A percentile compares a stretch with the other conserved stretches of the same genome.
Evolutionary conservation across 2,329 filamentous ascomycete species (phyloP).

Genomic region (Colletotrichum coccodes): DNA sequence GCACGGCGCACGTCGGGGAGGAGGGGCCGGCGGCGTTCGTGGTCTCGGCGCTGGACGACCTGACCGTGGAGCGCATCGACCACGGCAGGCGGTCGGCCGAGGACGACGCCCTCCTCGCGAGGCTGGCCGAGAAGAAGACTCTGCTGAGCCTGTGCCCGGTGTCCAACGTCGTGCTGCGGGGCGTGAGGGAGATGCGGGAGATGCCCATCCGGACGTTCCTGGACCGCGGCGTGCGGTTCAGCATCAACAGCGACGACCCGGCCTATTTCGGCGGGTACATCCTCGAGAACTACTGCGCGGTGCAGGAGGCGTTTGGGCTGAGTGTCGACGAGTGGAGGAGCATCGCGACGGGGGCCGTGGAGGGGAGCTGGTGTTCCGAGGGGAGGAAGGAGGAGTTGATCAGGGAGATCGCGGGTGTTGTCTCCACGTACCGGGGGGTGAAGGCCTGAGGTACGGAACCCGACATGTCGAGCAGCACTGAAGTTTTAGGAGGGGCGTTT

Average conservation of each 20-base stretch:
- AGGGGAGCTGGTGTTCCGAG: conserved; percentile 72
- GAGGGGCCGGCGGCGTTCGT: conserved; percentile 78
- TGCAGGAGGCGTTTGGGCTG: conserved; percentile 77
- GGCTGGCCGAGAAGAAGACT: conserved; percentile 65
- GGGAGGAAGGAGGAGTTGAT: conserved; percentile 70
- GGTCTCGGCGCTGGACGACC: conserved; percentile 67
- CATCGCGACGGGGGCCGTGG: conserved; percentile 70
- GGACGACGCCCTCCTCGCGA: conserved; percentile 66
- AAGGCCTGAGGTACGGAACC: neutral
- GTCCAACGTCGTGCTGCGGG: conserved; percentile 45
- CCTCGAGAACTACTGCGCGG: conserved; percentile 78
- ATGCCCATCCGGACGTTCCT: conserved; percentile 71
- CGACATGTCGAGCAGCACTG: neutral
- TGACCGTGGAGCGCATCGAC: conserved; percentile 76
- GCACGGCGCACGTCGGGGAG: conserved; percentile 80
- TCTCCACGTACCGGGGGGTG: conserved; percentile 3
- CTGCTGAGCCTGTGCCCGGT: conserved; percentile 47
- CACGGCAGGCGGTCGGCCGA: conserved; percentile 76
- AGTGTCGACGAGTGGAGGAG: conserved; percentile 72
- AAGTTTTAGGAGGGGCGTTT: neutral
- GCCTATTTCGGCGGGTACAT: conserved; percentile 83
- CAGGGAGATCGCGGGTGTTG: conserved; percentile 49
- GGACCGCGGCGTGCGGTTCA: conserved; percentile 72
- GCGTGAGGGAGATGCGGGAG: conserved; percentile 36
- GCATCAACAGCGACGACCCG: conserved; percentile 79